Conservation (phyloP, 768 basidiomycete genomes). For the Lanmaoa pseudosensibilis region DNA sequence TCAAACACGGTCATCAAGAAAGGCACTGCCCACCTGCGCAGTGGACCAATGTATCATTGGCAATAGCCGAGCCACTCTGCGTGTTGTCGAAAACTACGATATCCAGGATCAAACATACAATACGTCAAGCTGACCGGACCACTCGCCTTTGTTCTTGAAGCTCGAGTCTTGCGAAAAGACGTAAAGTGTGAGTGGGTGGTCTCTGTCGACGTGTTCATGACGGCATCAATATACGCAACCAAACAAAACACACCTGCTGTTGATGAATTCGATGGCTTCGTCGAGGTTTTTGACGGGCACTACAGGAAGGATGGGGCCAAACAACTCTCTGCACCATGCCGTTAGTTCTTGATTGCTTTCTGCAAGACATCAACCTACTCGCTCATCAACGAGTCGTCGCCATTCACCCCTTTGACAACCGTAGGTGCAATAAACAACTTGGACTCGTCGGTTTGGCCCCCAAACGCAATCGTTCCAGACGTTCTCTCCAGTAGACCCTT, state of each 20-base stretch:
- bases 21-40: slow-evolving; percentile 43
- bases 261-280: slow-evolving; percentile 69
- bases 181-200: slow-evolving; percentile 75
- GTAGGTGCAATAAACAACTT: slow-evolving; percentile 71
- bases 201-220: slow-evolving; percentile 39
- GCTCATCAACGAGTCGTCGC: slow-evolving; percentile 71
- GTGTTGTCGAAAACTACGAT: slow-evolving; percentile 64
- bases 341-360: neutral
- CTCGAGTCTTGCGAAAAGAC: slow-evolving; percentile 63
- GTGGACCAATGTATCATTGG: slow-evolving; percentile 72
- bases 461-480: slow-evolving; percentile 61
- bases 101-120: neutral
- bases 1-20: neutral
- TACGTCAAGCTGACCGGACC: neutral
- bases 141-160: slow-evolving; percentile 61
- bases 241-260: slow-evolving; percentile 44
- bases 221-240: neutral
- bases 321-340: slow-evolving; percentile 60
- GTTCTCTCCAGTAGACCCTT: slow-evolving; percentile 63
- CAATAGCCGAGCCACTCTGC: slow-evolving; percentile 64
- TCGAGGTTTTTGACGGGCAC: slow-evolving; percentile 70
- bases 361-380: slow-evolving; percentile 48
- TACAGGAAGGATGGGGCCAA: slow-evolving; percentile 79
- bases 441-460: slow-evolving; percentile 60
- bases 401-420: slow-evolving; percentile 59